Conservation (phyloP, 2,329 filamentous ascomycete species). For the Aureobasidium uvarum region DNA sequence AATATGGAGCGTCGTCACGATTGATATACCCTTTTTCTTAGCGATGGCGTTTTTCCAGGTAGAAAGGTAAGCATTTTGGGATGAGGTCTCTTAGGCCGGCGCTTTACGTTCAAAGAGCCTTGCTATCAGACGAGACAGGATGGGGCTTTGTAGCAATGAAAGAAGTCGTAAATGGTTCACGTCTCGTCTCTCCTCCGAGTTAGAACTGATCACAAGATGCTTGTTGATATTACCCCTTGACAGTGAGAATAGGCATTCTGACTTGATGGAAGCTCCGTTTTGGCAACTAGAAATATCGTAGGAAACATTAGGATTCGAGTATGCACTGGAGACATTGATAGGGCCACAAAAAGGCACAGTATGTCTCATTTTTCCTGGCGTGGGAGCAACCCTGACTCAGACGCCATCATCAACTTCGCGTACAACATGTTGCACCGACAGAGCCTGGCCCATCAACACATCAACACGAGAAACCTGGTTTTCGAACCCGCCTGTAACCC, state of each 20-base stretch:
- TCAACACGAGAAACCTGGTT: not conserved
- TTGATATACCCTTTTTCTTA: slow-evolving; percentile 11
- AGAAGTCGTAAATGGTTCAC: not conserved
- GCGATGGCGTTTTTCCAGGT: slow-evolving; percentile 11
- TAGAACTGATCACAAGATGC: too few relatives aligned
- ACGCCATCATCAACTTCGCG: not conserved
- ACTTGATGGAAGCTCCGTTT: not conserved
- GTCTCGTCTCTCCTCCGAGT: too few relatives aligned
- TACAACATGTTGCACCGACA: not conserved
- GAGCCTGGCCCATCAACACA: not conserved
- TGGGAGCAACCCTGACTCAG: not conserved
- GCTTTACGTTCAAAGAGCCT: not conserved
- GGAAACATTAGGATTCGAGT: not conserved
- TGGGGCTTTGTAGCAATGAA: too few relatives aligned
- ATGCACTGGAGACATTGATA: not conserved
- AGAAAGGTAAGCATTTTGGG: not conserved
- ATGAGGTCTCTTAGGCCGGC: too few relatives aligned
- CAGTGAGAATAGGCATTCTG: not conserved
- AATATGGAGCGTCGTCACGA: not conserved
- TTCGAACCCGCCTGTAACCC: not conserved
- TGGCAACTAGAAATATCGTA: not conserved
- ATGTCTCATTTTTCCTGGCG: not conserved
- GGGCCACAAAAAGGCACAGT: not conserved
- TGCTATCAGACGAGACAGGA: not conserved
- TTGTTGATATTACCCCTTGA: too few relatives aligned